These are phyloP conservation scores for Rosa hybrid DNA, from an alignment of 331 rosid genomes.

Conservation along the genomic window DNA sequence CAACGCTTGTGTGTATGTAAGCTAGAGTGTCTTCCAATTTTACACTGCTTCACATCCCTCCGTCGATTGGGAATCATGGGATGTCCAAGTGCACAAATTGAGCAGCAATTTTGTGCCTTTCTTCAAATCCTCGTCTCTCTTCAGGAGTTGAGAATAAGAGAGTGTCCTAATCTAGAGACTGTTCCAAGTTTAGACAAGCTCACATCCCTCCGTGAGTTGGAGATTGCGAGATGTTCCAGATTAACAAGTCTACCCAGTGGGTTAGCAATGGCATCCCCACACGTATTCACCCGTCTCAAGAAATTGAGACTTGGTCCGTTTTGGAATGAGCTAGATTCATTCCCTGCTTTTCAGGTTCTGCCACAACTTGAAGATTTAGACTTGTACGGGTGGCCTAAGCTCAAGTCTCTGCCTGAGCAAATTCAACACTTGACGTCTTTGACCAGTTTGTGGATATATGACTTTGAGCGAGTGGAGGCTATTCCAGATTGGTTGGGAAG, in stretches of 20 bases:
- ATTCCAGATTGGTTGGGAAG: background rate
- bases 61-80: background rate
- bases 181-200: background rate
- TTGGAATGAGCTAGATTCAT: background rate
- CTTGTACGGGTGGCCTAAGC: background rate
- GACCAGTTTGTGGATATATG: accelerated
- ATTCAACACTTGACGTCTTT: background rate
- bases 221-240: accelerated
- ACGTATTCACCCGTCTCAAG: background rate
- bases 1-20: background rate
- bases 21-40: background rate
- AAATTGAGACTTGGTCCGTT: accelerated
- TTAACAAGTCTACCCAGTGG: background rate
- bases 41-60: background rate
- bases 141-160: background rate
- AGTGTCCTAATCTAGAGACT: background rate
- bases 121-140: background rate
- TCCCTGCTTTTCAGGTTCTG: background rate
- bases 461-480: background rate
- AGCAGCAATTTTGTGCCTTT: background rate
- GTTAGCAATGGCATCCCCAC: background rate
- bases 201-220: background rate
- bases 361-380: background rate
- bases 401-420: slow-evolving; percentile 3
- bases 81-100: background rate